phyloP scores from a whole-genome alignment of 2,329 filamentous ascomycete genomes.

The Cylindrodendrum hubeiense region DNA sequence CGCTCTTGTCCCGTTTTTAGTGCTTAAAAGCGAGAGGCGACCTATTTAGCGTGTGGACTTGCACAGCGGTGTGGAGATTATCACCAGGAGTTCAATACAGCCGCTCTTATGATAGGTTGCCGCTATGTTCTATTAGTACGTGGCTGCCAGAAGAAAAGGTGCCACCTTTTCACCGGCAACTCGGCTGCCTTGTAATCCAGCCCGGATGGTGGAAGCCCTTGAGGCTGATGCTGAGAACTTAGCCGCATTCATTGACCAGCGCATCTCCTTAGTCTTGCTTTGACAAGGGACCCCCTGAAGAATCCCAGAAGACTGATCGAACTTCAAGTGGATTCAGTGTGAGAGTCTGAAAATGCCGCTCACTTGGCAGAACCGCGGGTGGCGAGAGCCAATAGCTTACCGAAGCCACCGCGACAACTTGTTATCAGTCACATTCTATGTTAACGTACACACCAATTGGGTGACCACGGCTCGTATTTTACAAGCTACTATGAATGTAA shows the following conservation, averaged over 20 bases:
- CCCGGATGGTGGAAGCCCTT: neutral
- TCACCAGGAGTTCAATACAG: neutral
- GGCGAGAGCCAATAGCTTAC: neutral
- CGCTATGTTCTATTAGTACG: neutral
- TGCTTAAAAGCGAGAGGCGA: neutral
- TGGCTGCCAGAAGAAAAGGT: neutral
- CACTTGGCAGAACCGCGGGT: neutral
- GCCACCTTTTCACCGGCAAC: neutral
- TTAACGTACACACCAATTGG: neutral
- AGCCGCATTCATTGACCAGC: neutral
- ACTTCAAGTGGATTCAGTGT: neutral
- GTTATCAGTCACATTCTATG: neutral
- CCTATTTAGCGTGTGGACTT: neutral
- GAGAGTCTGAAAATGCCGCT: neutral
- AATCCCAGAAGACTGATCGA: neutral
- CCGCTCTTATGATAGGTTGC: neutral
- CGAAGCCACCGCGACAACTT: neutral
- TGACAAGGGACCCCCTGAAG: neutral
- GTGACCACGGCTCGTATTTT: neutral
- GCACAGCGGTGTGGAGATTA: neutral
- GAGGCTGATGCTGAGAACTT: neutral
- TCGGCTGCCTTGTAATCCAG: neutral
- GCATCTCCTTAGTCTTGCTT: neutral
- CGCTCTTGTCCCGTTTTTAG: neutral
- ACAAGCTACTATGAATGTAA: neutral